Percentiles rank a stretch among this genome's conserved stretches.
phyloP scores from a whole-genome alignment of 768 basidiomycete genomes.

The Boletus subcaerulescens region DNA sequence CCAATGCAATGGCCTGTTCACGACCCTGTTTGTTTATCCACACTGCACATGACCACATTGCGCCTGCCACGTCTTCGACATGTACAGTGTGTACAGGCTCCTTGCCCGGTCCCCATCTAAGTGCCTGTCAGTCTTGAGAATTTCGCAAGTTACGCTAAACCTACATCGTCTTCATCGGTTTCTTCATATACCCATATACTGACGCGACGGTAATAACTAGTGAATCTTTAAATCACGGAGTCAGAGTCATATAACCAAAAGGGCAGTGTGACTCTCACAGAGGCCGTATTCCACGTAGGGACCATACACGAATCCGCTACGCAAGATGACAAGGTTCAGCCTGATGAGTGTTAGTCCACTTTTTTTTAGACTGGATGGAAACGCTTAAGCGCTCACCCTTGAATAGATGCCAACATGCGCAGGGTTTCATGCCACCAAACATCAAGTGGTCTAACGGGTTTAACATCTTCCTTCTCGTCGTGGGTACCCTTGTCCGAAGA shows the following conservation, averaged over 20 bases:
- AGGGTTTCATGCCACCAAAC: constrained; percentile 90
- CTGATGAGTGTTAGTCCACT: constrained; percentile 36
- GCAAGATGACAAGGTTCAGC: constrained; percentile 76
- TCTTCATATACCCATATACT: constrained; percentile 78
- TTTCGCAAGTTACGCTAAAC: constrained; percentile 21
- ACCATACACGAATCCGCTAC: constrained; percentile 75
- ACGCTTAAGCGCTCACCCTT: constrained; percentile 47
- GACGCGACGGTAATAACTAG: constrained; percentile 71
- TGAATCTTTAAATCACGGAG: constrained; percentile 46
- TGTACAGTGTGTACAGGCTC: constrained; percentile 75
- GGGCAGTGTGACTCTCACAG: constrained; percentile 40
- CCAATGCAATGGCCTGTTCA: constrained; percentile 56
- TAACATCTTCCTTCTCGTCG: constrained; percentile 71
- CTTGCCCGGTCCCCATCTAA: constrained; percentile 78
- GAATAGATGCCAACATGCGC: constrained; percentile 68
- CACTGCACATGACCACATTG: constrained; percentile 67
- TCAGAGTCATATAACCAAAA: constrained; percentile 12
- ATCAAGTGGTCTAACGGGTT: constrained; percentile 67
- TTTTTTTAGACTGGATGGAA: background rate
- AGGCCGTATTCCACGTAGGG: constrained; percentile 74
- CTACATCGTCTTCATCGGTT: constrained; percentile 83
- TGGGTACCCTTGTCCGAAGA: constrained; percentile 61
- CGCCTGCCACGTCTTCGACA: constrained; percentile 75
- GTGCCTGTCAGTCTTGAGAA: constrained; percentile 8
- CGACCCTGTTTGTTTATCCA: constrained; percentile 73